A percentile compares a stretch with the other conserved stretches of the same genome.
These are phyloP conservation scores for Cicer yamashitae DNA, from an alignment of 306 rosid species.

Conservation along the genomic window DNA sequence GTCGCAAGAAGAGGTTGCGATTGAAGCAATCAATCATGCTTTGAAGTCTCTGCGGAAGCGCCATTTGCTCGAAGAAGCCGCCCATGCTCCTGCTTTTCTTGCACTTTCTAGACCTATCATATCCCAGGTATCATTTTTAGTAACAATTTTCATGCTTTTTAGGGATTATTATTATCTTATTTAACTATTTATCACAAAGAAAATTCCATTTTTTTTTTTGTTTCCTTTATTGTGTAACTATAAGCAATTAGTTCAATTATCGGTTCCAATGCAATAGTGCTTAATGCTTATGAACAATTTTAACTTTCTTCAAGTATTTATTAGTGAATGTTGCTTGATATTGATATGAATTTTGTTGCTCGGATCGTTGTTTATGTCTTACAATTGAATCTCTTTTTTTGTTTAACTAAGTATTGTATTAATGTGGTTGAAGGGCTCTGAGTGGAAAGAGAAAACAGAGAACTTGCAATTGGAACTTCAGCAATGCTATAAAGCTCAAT, in stretches of 20 bases:
- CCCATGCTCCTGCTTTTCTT: conserved; percentile 82
- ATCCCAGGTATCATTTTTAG: conserved; percentile 57
- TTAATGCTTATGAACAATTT: background rate
- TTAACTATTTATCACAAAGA: background rate
- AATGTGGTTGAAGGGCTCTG: conserved; percentile 71
- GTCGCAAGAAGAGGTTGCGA: conserved; percentile 67
- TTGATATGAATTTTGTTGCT: conserved; percentile 16
- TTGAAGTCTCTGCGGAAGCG: conserved; percentile 81
- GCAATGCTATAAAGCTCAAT: conserved; percentile 95
- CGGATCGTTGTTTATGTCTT: conserved; percentile 22
- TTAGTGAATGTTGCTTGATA: conserved; percentile 12
- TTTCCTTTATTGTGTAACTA: background rate
- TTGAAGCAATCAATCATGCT: conserved; percentile 77
- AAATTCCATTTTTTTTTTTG: background rate
- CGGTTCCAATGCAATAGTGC: conserved; percentile 12
- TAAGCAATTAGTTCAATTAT: background rate
- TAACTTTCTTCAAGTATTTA: no score
- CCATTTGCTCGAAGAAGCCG: conserved; percentile 94
- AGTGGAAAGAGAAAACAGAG: conserved; percentile 96
- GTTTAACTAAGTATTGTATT: conserved; percentile 26
- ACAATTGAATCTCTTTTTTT: conserved; percentile 2
- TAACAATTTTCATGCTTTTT: conserved; percentile 14
- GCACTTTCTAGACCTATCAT: conserved; percentile 79
- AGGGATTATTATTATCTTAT: conserved; percentile 22
- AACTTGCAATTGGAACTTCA: conserved; percentile 85